Conservation (phyloP, 345 rosid species). For the Camelina hispida region DNA sequence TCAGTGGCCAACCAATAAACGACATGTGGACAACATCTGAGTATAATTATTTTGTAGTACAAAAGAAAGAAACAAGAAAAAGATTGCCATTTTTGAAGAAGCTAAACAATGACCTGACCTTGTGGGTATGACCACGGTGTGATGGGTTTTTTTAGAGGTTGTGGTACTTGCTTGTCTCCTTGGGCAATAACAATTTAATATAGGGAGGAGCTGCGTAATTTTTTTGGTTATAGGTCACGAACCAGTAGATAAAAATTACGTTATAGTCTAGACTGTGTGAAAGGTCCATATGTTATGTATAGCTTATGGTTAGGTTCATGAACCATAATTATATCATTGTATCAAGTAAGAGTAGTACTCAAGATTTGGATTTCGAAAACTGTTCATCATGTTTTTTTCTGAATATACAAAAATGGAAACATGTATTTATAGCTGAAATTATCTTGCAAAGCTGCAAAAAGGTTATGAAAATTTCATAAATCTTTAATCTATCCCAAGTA, state of each 20-base stretch:
- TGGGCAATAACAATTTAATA: background rate
- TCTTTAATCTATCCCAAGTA: too few species aligned
- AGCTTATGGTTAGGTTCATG: background rate
- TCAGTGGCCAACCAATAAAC: background rate
- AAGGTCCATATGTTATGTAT: background rate
- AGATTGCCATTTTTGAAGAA: background rate
- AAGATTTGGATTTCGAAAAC: background rate
- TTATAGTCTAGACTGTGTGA: background rate
- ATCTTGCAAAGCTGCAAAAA: background rate
- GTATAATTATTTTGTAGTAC: background rate
- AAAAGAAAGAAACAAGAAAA: background rate
- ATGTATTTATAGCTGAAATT: background rate
- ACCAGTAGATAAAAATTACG: background rate
- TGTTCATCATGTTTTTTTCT: background rate
- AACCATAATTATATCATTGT: background rate
- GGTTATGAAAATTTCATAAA: background rate
- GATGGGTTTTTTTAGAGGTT: background rate
- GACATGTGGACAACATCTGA: background rate
- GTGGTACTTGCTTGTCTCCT: conserved; percentile 10
- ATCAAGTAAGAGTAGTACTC: background rate
- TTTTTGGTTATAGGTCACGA: background rate
- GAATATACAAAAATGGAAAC: background rate
- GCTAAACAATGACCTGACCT: conserved; percentile 6
- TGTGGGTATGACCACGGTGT: background rate
- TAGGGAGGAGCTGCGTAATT: background rate